Conservation (phyloP, 83 land plant genomes). For the Diphasiastrum complanatum region DNA sequence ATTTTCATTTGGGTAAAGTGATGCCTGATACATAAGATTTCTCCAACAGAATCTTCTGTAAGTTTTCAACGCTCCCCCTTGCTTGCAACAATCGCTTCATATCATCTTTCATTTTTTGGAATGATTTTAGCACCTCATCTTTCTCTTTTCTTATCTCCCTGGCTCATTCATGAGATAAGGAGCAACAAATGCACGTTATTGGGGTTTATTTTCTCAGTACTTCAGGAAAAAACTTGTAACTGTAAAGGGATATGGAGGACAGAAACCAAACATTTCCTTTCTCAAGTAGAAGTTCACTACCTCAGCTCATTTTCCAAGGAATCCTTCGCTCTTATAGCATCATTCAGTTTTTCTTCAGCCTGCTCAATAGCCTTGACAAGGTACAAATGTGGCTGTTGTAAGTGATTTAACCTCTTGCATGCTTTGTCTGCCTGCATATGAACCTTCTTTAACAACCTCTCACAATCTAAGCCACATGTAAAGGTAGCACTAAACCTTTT, state of each 20-base stretch:
- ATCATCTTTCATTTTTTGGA: slow-evolving; percentile 24
- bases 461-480: background rate
- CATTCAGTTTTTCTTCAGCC: slow-evolving; percentile 21
- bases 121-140: background rate
- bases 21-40: slow-evolving; percentile 6
- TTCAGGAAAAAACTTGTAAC: too few relatives aligned
- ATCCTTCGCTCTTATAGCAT: slow-evolving; percentile 4
- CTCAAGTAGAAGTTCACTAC: background rate
- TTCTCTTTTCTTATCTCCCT: slow-evolving; percentile 16
- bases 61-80: slow-evolving; percentile 22
- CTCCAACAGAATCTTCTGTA: slow-evolving; percentile 27
- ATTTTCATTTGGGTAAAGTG: background rate
- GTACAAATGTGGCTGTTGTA: slow-evolving; percentile 10
- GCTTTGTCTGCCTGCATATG: background rate
- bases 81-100: slow-evolving; percentile 21
- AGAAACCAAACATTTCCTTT: background rate
- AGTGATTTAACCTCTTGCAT: background rate
- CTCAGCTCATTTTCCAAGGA: slow-evolving; percentile 20
- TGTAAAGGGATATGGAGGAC: background rate
- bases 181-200: too few relatives aligned
- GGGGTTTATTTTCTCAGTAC: too few relatives aligned
- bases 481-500: too few relatives aligned
- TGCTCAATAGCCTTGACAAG: background rate
- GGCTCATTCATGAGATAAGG: background rate
- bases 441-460: background rate